Base-by-base conservation (phyloP, 2,329 filamentous ascomycete genomes). In the Cercospora berteroae region DNA sequence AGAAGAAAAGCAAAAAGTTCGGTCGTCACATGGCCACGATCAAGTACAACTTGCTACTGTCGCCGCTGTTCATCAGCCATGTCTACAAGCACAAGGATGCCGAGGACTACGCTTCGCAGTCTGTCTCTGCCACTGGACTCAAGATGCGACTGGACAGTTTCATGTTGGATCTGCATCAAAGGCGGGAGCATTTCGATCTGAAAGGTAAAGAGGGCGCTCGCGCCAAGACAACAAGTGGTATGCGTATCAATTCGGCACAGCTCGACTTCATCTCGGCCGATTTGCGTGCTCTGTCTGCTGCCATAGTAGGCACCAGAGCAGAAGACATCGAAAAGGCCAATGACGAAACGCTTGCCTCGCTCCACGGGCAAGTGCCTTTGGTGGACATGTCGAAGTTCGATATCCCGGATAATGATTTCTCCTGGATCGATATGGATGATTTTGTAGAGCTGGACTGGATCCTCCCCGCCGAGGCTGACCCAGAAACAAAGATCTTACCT, bases 371-470 rank as follows among this genome's bases (percentile, higher is more conserved):
- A 48, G 77, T 81, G 3, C 78, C 83, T 2, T 80, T 83, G 25
- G 82, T 85, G 8, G 87, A 90, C 77, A 83, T 97, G 60, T 96
- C 94, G 0, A 90, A 90, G 63, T 99, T 99, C 77, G 94, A 90
- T 0, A 99, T 99, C 60, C 94, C 95, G 0, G 95, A 99, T 77
- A 92, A 96, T 64, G 95, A 99, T 75, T 89, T 93, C 72, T 93
- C 90, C 64, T 99, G 95, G 95, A 94, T 99, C 70, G 95, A 99
- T 76, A 98, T 99, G 93, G 95, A 99, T 77, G 95, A 99, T 77
- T 99, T 99, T 79, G 94, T 99, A 31, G 95, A 99, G 78, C 83
- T 99, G 23, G 96, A 97, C 77, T 98, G 94, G 94, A 94, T 97
- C 63, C 81, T 97, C 25, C 94, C 94, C 0, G 90, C 92, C 13